A percentile compares a stretch with the other conserved stretches of the same genome.
These are phyloP conservation scores for Saksenaea oblongispora DNA, from an alignment of 371 early-diverging fungal species.

Conservation along the genomic window DNA sequence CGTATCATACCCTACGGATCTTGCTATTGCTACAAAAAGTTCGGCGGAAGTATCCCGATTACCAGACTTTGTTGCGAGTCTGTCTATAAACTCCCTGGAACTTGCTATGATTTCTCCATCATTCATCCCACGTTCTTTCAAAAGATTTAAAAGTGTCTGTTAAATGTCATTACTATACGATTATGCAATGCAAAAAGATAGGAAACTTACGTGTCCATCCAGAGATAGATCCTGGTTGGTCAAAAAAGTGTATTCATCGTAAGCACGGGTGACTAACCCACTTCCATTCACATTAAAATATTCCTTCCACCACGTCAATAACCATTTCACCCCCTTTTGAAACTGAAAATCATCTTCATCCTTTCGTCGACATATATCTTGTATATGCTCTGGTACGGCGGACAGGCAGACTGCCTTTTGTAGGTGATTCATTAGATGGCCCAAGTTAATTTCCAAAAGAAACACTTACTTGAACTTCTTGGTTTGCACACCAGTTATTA, in stretches of 20 bases:
- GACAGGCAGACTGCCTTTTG: slow-evolving; percentile 32
- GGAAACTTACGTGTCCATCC: slow-evolving; percentile 9
- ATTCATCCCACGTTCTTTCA: slow-evolving; percentile 10
- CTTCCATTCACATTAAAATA: slow-evolving; percentile 50
- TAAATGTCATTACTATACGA: slow-evolving; percentile 5
- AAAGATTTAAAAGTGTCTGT: neutral
- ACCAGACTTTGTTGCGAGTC: slow-evolving; percentile 22
- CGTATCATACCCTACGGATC: slow-evolving; percentile 54
- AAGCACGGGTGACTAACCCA: slow-evolving; percentile 41
- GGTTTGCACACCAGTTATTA: slow-evolving; percentile 40
- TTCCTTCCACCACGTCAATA: slow-evolving; percentile 60
- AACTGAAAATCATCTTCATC: slow-evolving; percentile 18
- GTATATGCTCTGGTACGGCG: slow-evolving; percentile 33
- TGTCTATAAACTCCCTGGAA: slow-evolving; percentile 23
- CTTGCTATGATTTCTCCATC: slow-evolving; percentile 24
- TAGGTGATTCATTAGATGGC: neutral
- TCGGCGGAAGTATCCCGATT: slow-evolving; percentile 56
- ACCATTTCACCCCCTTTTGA: slow-evolving; percentile 35
- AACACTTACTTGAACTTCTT: slow-evolving; percentile 32
- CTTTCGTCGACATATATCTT: slow-evolving; percentile 8
- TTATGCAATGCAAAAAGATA: neutral
- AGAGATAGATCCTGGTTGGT: slow-evolving; percentile 14
- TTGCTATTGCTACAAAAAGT: slow-evolving; percentile 59
- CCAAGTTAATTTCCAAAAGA: too few species aligned
- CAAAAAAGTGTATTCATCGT: slow-evolving; percentile 28